Evolutionary conservation across 2,329 filamentous ascomycete genomes (phyloP).

Genomic region (Aspergillus piperis): DNA sequence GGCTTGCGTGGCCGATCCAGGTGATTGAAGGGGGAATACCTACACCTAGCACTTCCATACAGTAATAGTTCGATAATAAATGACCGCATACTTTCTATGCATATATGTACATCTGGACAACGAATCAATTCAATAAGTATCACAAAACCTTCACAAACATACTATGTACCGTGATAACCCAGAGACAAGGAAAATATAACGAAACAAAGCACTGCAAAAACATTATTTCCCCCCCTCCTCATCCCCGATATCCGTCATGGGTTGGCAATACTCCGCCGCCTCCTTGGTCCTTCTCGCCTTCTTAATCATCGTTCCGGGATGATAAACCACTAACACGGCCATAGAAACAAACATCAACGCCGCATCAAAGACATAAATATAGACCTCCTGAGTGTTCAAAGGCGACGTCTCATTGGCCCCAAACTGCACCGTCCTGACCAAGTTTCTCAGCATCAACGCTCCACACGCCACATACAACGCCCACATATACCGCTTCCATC

Average conservation of each 20-base stretch:
- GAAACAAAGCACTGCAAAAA: no score
- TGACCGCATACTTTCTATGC: not conserved
- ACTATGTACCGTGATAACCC: no score
- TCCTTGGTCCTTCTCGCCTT: not conserved
- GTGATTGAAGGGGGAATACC: not conserved
- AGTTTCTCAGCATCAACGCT: slow-evolving; percentile 30
- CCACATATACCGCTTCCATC: slow-evolving; percentile 32
- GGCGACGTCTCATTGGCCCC: slow-evolving; percentile 15
- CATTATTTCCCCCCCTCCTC: no score
- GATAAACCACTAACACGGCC: slow-evolving; percentile 25
- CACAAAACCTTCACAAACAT: no score
- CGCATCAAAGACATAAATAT: slow-evolving; percentile 38
- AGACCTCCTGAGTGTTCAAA: slow-evolving; percentile 29
- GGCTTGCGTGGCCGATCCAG: slow-evolving; percentile 32
- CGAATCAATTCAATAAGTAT: no score
- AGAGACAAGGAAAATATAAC: no score
- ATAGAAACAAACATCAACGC: slow-evolving; percentile 29
- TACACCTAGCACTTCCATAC: no score
- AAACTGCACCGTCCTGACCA: slow-evolving; percentile 34
- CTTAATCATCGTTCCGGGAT: slow-evolving; percentile 25
- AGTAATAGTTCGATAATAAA: no score
- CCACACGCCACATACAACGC: slow-evolving; percentile 29
- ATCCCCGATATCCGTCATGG: no score
- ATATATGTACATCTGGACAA: no score
- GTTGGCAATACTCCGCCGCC: no score